Percentiles rank a stretch among this genome's conserved stretches.
Conservation (phyloP, 345 rosid species). For the Erucastrum elatum region DNA sequence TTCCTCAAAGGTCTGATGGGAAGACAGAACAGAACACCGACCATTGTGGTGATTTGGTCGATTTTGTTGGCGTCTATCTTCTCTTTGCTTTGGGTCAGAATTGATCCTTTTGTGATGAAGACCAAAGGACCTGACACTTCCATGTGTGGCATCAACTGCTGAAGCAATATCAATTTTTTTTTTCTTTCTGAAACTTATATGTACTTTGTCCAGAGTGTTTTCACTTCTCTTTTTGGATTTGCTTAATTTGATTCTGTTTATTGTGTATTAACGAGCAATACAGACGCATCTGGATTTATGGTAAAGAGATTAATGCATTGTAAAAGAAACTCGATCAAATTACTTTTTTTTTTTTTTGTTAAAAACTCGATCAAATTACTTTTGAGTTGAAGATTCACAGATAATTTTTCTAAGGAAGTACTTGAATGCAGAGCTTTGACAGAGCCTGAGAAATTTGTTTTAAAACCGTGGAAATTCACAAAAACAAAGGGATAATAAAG, state of each 20-base stretch:
- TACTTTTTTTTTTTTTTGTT: neutral
- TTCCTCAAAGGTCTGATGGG: slow-evolving; percentile 99
- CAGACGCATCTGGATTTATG: slow-evolving; percentile 19
- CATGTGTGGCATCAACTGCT: slow-evolving; percentile 88
- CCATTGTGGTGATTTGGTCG: slow-evolving; percentile 97
- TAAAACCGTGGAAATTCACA: slow-evolving; percentile 27
- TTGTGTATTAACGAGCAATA: slow-evolving; percentile 19
- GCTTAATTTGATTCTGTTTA: slow-evolving; percentile 27
- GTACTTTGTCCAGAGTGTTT: slow-evolving; percentile 15
- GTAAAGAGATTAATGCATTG: slow-evolving; percentile 14
- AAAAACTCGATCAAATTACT: slow-evolving; percentile 3
- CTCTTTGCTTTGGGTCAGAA: slow-evolving; percentile 94
- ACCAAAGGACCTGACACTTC: slow-evolving; percentile 89
- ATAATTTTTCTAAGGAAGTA: neutral
- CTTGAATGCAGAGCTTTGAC: neutral
- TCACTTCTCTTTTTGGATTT: slow-evolving; percentile 16
- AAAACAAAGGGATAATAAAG: neutral
- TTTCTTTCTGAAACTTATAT: slow-evolving; percentile 1
- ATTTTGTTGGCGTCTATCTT: slow-evolving; percentile 89
- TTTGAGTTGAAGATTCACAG: neutral
- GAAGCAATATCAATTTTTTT: slow-evolving; percentile 23
- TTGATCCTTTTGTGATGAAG: slow-evolving; percentile 88
- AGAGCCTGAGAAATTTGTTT: neutral
- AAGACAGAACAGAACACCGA: slow-evolving; percentile 90
- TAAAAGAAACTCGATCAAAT: slow-evolving; percentile 2